phyloP scores from a whole-genome alignment of 768 basidiomycete genomes.

The Pleurotus djamor region DNA sequence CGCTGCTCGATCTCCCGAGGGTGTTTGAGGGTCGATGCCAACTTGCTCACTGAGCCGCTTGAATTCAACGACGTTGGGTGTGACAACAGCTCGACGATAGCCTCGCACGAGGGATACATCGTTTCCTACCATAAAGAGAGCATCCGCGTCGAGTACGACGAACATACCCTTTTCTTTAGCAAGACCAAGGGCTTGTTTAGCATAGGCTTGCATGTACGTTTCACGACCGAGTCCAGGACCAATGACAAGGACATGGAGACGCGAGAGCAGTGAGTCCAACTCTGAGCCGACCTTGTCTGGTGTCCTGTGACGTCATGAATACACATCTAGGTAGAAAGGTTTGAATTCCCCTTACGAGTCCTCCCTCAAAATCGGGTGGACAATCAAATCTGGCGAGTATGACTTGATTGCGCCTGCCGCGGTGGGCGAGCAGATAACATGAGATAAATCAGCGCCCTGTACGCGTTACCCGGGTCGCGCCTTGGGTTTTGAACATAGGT shows the following conservation, averaged over 20 bases:
- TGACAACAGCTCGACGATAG: constrained; percentile 85
- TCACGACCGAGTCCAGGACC: constrained; percentile 95
- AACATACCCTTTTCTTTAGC: constrained; percentile 79
- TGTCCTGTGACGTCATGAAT: constrained; percentile 31
- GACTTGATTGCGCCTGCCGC: constrained; percentile 95
- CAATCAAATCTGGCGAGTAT: constrained; percentile 96
- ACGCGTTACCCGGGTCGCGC: not conserved
- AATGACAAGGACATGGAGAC: constrained; percentile 90
- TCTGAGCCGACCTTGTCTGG: constrained; percentile 44
- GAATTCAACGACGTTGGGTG: constrained; percentile 95
- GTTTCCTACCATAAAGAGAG: constrained; percentile 78
- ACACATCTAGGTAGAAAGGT: not conserved
- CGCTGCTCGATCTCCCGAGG: constrained; percentile 56
- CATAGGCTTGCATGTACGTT: constrained; percentile 84
- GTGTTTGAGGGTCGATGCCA: constrained; percentile 56
- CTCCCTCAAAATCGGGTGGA: constrained; percentile 86
- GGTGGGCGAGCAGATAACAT: constrained; percentile 94
- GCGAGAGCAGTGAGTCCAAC: constrained; percentile 68
- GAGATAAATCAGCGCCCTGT: constrained; percentile 91
- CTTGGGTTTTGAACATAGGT: not conserved
- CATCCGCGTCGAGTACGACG: constrained; percentile 94
- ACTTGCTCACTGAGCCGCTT: constrained; percentile 75
- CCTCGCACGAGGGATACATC: constrained; percentile 75
- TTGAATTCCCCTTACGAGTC: constrained; percentile 48
- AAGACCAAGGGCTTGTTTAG: constrained; percentile 69